These are phyloP conservation scores for Kalmusia sp. DNA, from an alignment of 2,329 filamentous ascomycete genomes.

Conservation along the genomic window DNA sequence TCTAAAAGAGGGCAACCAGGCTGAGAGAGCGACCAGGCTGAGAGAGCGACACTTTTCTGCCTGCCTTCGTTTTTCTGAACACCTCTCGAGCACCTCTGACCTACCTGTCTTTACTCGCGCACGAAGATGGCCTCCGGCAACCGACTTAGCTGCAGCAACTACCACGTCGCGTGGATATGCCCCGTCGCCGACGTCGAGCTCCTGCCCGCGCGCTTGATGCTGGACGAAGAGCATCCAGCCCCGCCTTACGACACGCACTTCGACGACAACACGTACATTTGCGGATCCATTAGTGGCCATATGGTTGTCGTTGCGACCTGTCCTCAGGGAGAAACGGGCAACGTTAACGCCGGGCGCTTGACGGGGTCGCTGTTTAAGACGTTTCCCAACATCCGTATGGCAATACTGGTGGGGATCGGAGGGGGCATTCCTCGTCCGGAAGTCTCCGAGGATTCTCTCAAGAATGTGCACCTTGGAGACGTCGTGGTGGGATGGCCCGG, in stretches of 20 bases:
- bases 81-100: background rate
- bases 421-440: conserved; percentile 1
- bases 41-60: background rate
- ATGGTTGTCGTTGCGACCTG: background rate
- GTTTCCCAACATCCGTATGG: conserved; percentile 11
- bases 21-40: background rate
- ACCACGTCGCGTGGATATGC: conserved; percentile 11
- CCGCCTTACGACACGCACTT: conserved; percentile 1
- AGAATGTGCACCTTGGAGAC: conserved; percentile 9
- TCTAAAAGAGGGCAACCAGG: background rate
- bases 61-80: background rate
- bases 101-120: background rate
- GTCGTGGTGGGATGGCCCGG: conserved; percentile 10
- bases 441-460: background rate
- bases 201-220: conserved; percentile 6
- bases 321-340: background rate
- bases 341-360: conserved; percentile 1
- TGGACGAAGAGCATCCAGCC: background rate
- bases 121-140: background rate
- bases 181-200: conserved; percentile 6
- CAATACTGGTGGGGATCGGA: no score
- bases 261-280: conserved; percentile 5
- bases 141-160: conserved; percentile 8
- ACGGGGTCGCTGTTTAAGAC: background rate
- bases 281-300: background rate